These are phyloP conservation scores for Dinochytrium kinnereticum DNA, from an alignment of 371 early-diverging fungal genomes.

Conservation along the genomic window DNA sequence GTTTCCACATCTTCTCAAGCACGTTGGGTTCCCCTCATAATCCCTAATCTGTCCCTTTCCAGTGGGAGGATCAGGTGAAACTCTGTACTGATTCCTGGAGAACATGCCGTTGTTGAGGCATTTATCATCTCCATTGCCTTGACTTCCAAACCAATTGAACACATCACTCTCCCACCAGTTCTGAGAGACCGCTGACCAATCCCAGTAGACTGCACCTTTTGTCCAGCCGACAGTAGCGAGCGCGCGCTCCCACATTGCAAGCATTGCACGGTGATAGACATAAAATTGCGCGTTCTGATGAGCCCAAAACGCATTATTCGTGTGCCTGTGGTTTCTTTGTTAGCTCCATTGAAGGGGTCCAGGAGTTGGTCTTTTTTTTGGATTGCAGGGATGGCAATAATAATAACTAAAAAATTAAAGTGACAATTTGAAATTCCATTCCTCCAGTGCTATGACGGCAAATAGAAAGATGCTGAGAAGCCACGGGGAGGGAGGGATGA, in stretches of 20 bases:
- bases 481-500: background rate
- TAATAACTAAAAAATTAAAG: background rate
- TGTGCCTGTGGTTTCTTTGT: background rate
- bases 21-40: constrained; percentile 8
- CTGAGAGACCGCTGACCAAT: constrained; percentile 25
- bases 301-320: constrained; percentile 15
- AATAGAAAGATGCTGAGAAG: background rate
- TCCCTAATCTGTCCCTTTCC: background rate
- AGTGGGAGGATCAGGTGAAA: background rate
- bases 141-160: background rate
- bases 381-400: background rate
- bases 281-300: constrained; percentile 31
- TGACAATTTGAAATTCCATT: background rate
- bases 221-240: constrained; percentile 13
- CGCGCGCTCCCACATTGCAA: constrained; percentile 27
- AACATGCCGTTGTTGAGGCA: constrained; percentile 5
- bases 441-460: background rate
- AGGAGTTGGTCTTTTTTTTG: background rate
- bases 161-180: constrained; percentile 13
- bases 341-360: background rate
- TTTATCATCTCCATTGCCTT: background rate
- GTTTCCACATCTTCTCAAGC: constrained; percentile 24
- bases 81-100: background rate
- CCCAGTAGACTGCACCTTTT: constrained; percentile 18
- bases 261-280: constrained; percentile 32